Base-by-base conservation (phyloP, 164 flowering plant genomes). In the Kalanchoe fedtschenkoi region DNA sequence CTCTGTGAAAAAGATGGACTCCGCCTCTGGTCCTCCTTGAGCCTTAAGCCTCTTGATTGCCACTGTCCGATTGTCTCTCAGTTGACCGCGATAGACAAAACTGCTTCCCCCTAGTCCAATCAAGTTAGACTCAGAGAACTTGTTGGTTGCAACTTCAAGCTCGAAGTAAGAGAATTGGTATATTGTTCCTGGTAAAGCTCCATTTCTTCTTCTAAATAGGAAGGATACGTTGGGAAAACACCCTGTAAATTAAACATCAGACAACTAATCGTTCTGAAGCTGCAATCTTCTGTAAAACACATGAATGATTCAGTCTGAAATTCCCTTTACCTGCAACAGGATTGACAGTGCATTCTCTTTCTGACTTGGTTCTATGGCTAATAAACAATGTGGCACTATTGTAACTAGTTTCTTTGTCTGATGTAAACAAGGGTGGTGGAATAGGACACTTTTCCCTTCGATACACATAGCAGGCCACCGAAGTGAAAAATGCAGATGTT, bases 31-130 rank as follows among this genome's bases (percentile, higher is more conserved):
- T 46, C 88, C 93, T 58, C 76, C 79, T 37, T 70, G 79, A 56
- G 74, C 43, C 71, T 80, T 90, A 10, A 93, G 70, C 41, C 95
- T 69, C 78, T 93, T 93, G 26, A 93, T 67, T 38, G 99, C 97
- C 66, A 88, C 87, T 55, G 56, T 70, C 71, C 74, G 85, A 24
- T 95, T 97, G 77, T 87, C 87, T 72, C 68, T 83, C 22, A 93
- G 89, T 69, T 70, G 76, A 51, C 99, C 97, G 64, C 75, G 74
- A 68, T 88, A 90, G 15, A 93, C 99, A 70, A 70, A 76, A 77
- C 99, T 90, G 77, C 96, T 87, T 65, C 91, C 99, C 30, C 99
- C 99, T 65, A 80, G 70, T 60, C 97, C 99, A 39, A 90, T 71
- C 51, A 88, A 68, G 71, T 84, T 87, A 66, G 80, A 67, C 59